Conservation (phyloP, 352 stramenopile genomes). For the Discostella stelligera region DNA sequence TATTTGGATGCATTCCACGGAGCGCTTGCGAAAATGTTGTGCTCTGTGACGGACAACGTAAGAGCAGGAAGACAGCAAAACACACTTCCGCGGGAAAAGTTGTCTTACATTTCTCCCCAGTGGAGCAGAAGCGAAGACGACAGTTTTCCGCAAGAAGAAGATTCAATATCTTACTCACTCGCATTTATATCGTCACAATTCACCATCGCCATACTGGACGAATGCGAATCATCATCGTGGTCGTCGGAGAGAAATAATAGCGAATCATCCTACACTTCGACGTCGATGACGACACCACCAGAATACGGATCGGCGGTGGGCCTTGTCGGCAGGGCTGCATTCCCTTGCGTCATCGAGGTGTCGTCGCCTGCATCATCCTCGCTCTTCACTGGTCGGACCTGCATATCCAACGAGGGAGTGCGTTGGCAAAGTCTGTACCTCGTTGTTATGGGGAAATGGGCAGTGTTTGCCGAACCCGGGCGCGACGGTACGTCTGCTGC, state of each 20-base stretch:
- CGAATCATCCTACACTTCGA: background rate
- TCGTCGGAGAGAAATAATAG: conserved; percentile 10
- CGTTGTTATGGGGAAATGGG: conserved; percentile 58
- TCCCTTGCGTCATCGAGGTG: conserved; percentile 80
- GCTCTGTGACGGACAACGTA: background rate
- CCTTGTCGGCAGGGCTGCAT: conserved; percentile 61
- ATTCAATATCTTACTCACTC: conserved; percentile 14
- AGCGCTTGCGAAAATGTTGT: conserved; percentile 30
- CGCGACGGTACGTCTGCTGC: conserved; percentile 20
- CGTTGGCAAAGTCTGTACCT: conserved; percentile 81
- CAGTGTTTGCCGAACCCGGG: conserved; percentile 70
- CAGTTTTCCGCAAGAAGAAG: conserved; percentile 9
- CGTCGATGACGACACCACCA: conserved; percentile 4
- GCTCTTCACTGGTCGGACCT: conserved; percentile 54
- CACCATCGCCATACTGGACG: conserved; percentile 45
- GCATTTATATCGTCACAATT: conserved; percentile 49
- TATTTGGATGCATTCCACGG: conserved; percentile 51
- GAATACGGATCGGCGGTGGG: conserved; percentile 52
- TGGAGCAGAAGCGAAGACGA: conserved; percentile 4
- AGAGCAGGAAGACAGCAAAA: conserved; percentile 4
- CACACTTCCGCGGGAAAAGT: background rate
- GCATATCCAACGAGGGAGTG: conserved; percentile 64
- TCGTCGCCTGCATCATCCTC: conserved; percentile 36
- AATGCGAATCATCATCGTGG: conserved; percentile 24
- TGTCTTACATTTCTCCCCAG: conserved; percentile 24